Evolutionary conservation across 164 flowering plant species (phyloP).

Genomic region (Umbilicus rupestris): DNA sequence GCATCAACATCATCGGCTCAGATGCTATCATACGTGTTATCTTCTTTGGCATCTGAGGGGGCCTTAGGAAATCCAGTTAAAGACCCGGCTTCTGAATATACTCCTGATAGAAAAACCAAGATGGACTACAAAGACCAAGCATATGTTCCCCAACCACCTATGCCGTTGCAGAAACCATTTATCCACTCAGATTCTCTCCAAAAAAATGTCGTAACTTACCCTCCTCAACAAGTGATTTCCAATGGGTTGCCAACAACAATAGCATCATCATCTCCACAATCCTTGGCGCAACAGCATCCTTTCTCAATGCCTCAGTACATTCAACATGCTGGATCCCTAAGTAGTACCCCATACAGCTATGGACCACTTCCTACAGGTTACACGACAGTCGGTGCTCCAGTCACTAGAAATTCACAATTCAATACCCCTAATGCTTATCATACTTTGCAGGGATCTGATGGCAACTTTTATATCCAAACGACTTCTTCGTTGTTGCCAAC

Average conservation of each 20-base stretch:
- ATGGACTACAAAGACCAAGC: conserved; percentile 40
- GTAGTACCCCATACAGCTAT: conserved; percentile 44
- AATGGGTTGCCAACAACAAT: conserved; percentile 33
- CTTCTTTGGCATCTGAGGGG: conserved; percentile 83
- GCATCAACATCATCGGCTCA: conserved; percentile 91
- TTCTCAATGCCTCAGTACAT: conserved; percentile 42
- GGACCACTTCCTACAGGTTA: conserved; percentile 35
- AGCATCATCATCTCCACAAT: too few species aligned
- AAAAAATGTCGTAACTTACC: conserved; percentile 15
- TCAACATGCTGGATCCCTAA: conserved; percentile 46
- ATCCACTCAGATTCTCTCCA: conserved; percentile 36
- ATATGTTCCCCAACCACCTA: conserved; percentile 28
- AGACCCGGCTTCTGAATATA: conserved; percentile 41
- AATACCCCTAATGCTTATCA: too few species aligned
- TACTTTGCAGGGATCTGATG: conserved; percentile 57
- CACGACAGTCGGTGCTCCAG: conserved; percentile 31
- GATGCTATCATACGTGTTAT: conserved; percentile 80
- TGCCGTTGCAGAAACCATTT: conserved; percentile 20
- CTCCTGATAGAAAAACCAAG: conserved; percentile 59
- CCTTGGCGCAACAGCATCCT: too few species aligned
- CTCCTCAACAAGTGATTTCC: conserved; percentile 22
- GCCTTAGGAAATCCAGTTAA: conserved; percentile 35
- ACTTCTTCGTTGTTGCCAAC: conserved; percentile 63
- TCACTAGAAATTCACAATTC: conserved; percentile 31
- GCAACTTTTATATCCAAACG: conserved; percentile 47